Evolutionary conservation across 805 yeast genomes (phyloP), one percentile per base, ranked within the genome.

Genomic region (Kuraishia ogatae): DNA sequence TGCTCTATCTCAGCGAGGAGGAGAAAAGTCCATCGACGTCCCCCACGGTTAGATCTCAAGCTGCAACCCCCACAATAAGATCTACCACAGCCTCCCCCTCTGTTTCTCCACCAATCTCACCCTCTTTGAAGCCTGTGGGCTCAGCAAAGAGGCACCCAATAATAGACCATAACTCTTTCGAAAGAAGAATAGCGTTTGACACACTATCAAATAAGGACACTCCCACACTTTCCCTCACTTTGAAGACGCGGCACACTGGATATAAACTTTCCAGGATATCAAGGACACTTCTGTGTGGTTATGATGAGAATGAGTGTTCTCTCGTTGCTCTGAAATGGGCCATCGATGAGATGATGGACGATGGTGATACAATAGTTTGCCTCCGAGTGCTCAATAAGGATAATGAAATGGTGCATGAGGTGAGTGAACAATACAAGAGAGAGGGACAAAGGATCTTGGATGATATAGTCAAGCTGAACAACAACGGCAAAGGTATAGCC

Each of bases 281-380:
- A 2, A 66, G 81, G 39, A 75, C 81, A 10, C 66, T 77, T 39
- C 59, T 78, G 50, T 70, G 75, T 51, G 80, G 79, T 2, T 72
- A 70, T 52, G 79, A 77, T 61, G 69, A 71, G 21, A 70, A 72
- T 56, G 71, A 68, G 39, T 70, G 72, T 55, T 73, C 80, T 17
- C 66, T 71, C n/a, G 62, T 64, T 13, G 80, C 80, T 4, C 59
- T 78, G 24, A 71, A 66, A 51, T 78, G 81, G 81, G 66, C 77
- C 1, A 58, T 78, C 3, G 75, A 72, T 47, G 74, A 77, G 55
- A 64, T 78, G 55, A 64, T 72, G 19, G 68, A 65, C 23, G 79
- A 78, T 55, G 76, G 77, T 21, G 82, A 78, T 58, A 78, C 75
- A 21, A 60, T 78, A 5, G 74, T 78, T 1, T 72, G 78, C 46